Conservation (phyloP, 192 early-diverging fungal genomes). For the Funneliformis mosseae region DNA sequence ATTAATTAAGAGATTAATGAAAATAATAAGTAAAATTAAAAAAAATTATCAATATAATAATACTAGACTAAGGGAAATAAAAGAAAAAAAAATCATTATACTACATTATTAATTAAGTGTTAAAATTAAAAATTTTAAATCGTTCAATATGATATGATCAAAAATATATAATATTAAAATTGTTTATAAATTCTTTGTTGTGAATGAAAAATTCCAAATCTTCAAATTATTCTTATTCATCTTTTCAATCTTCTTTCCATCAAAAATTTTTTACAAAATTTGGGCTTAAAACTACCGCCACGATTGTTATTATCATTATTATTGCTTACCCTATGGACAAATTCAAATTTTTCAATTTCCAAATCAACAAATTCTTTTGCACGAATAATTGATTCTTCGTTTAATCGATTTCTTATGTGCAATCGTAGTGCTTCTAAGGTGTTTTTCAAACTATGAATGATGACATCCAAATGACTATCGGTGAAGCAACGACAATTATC, state of each 20-base stretch:
- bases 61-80: too few species aligned
- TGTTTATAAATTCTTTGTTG: not conserved
- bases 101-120: too few species aligned
- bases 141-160: not conserved
- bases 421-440: not conserved
- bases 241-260: not conserved
- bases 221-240: not conserved
- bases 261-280: not conserved
- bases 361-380: not conserved
- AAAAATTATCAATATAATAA: too few species aligned
- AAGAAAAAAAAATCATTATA: too few species aligned
- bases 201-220: not conserved
- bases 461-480: not conserved
- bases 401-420: not conserved
- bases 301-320: not conserved
- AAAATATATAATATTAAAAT: not conserved
- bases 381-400: not conserved
- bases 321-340: not conserved
- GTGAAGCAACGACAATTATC: not conserved
- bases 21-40: not conserved
- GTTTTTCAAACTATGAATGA: not conserved
- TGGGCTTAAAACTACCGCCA: not conserved
- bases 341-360: constrained; percentile 1
- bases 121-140: too few species aligned
- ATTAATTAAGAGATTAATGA: not conserved